A percentile compares a stretch with the other conserved stretches of the same genome.
Evolutionary conservation across 106 monocot genomes (phyloP).

Genomic region (Amphibolis antarctica): DNA sequence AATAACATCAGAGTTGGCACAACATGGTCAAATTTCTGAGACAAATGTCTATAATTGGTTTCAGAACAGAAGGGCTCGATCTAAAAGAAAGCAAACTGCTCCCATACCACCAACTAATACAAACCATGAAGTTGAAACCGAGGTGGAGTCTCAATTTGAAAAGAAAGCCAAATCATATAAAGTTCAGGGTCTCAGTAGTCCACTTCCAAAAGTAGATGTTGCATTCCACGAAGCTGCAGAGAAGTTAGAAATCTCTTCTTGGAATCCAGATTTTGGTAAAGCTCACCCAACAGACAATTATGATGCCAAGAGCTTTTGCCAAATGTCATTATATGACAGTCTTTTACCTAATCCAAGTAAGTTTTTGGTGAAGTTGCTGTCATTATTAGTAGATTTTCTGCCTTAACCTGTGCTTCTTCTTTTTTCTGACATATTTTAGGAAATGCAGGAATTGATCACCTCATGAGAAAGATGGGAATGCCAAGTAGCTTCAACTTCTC

Average conservation of each 20-base stretch:
- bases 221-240: neutral
- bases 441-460: constrained; percentile 8
- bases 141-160: constrained; percentile 5
- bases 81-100: constrained; percentile 11
- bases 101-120: constrained; percentile 1
- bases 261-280: neutral
- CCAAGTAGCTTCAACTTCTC: neutral
- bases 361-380: neutral
- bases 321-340: neutral
- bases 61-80: constrained; percentile 22
- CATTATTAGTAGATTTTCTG: neutral
- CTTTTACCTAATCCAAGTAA: neutral
- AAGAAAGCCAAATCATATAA: neutral
- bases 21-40: constrained; percentile 26
- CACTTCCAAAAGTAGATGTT: neutral
- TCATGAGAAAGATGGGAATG: constrained; percentile 6
- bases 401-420: neutral
- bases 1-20: constrained; percentile 14
- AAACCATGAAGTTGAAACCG: constrained; percentile 5
- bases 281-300: neutral
- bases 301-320: neutral
- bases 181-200: neutral
- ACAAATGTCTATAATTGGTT: constrained; percentile 26
- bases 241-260: neutral
- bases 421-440: neutral